These are phyloP conservation scores for Furcasterigmium sp. DNA, from an alignment of 2,329 filamentous ascomycete species.

Conservation along the genomic window DNA sequence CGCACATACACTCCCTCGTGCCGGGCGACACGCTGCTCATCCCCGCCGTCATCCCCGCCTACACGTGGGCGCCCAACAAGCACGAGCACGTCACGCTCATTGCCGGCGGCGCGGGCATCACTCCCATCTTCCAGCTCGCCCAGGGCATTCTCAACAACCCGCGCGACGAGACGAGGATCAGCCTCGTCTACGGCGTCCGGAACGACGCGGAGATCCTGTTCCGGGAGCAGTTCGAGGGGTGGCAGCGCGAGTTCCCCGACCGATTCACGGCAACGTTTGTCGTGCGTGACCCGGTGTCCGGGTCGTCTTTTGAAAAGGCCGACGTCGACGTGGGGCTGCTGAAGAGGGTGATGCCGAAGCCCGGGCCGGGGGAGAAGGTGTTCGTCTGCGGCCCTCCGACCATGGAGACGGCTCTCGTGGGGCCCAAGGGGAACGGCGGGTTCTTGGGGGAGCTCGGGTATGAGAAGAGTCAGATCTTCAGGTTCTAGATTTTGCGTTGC, in stretches of 20 bases:
- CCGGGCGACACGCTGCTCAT: constrained; percentile 60
- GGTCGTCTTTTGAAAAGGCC: constrained; percentile 42
- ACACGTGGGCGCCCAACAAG: constrained; percentile 47
- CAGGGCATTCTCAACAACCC: constrained; percentile 58
- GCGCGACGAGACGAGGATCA: constrained; percentile 56
- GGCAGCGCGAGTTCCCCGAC: constrained; percentile 44
- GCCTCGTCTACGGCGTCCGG: constrained; percentile 63
- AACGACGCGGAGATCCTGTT: constrained; percentile 55
- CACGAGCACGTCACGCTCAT: constrained; percentile 54
- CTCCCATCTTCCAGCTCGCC: constrained; percentile 61
- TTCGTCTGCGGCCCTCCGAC: constrained; percentile 65
- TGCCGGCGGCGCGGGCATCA: constrained; percentile 69
- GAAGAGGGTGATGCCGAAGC: constrained; percentile 36
- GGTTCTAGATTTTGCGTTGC: too few relatives aligned
- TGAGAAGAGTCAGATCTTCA: constrained; percentile 50
- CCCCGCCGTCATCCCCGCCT: constrained; percentile 46
- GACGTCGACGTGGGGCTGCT: constrained; percentile 54
- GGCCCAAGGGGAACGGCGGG: constrained; percentile 35
- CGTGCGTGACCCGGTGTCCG: constrained; percentile 41
- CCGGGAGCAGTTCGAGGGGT: constrained; percentile 48
- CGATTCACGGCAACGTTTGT: constrained; percentile 55
- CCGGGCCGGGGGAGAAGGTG: constrained; percentile 40
- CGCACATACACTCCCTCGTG: constrained; percentile 58
- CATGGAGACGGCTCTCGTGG: constrained; percentile 56
- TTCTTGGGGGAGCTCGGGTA: constrained; percentile 55